Percentiles rank a stretch among this genome's conserved stretches.
Evolutionary conservation across 495 filamentous ascomycete species (phyloP).

Genomic region (Chlorociboria aeruginascens): DNA sequence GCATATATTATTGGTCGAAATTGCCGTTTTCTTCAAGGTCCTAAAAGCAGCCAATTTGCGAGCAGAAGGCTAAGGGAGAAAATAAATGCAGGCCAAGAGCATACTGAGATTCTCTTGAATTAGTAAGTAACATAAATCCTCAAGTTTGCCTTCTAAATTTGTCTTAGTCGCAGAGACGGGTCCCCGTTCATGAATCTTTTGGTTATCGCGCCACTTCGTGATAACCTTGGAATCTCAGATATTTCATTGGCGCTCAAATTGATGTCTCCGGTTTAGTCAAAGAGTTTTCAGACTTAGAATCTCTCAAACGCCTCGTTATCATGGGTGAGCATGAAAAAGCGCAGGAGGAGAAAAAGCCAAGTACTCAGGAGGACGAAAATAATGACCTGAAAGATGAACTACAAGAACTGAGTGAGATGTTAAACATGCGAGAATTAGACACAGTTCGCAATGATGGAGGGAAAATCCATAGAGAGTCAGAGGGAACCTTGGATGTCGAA

Average conservation of each 20-base stretch:
- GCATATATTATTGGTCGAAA: slow-evolving; percentile 47
- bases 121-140: slow-evolving; percentile 35
- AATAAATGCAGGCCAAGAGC: slow-evolving; percentile 43
- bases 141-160: not conserved
- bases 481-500: slow-evolving; percentile 22
- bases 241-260: slow-evolving; percentile 52
- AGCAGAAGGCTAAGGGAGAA: slow-evolving; percentile 44
- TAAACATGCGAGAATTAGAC: slow-evolving; percentile 46
- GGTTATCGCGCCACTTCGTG: slow-evolving; percentile 48
- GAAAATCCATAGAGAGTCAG: slow-evolving; percentile 38
- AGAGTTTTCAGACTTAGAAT: slow-evolving; percentile 44
- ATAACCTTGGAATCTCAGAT: slow-evolving; percentile 45
- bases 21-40: slow-evolving; percentile 53
- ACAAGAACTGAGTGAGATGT: slow-evolving; percentile 47
- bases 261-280: slow-evolving; percentile 48
- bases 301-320: slow-evolving; percentile 32
- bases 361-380: slow-evolving; percentile 11
- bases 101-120: slow-evolving; percentile 57
- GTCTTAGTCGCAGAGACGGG: slow-evolving; percentile 37
- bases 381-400: slow-evolving; percentile 23
- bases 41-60: slow-evolving; percentile 37
- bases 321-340: slow-evolving; percentile 20
- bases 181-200: slow-evolving; percentile 60
- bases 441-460: slow-evolving; percentile 44
- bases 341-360: slow-evolving; percentile 6